Conservation (phyloP, 139 green algal genomes). For the Chloropicon primus region DNA sequence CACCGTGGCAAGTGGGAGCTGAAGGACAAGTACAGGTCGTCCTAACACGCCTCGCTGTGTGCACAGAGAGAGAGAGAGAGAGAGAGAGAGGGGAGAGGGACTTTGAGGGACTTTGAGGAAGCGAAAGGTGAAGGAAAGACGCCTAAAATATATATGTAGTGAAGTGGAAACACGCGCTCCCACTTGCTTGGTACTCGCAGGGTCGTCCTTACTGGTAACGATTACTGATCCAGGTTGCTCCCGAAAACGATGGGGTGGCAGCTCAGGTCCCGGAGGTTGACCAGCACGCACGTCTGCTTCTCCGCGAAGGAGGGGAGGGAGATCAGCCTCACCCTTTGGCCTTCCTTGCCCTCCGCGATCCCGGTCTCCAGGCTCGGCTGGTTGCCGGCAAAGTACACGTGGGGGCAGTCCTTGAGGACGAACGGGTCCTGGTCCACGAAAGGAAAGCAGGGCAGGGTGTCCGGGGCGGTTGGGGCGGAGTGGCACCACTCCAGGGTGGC, state of each 20-base stretch:
- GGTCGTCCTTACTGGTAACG: too few relatives aligned
- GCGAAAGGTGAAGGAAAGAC: too few relatives aligned
- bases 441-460: slow-evolving; percentile 89
- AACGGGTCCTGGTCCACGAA: slow-evolving; percentile 84
- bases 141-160: too few relatives aligned
- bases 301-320: slow-evolving; percentile 58
- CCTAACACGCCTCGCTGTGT: too few relatives aligned
- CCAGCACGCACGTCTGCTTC: slow-evolving; percentile 54
- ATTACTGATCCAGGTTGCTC: neutral
- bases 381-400: slow-evolving; percentile 87
- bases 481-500: slow-evolving; percentile 68
- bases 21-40: neutral
- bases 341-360: slow-evolving; percentile 22
- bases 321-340: slow-evolving; percentile 44
- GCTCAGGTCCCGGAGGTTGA: slow-evolving; percentile 72
- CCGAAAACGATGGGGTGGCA: slow-evolving; percentile 59
- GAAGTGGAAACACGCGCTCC: too few relatives aligned
- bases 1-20: neutral
- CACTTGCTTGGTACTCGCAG: too few relatives aligned
- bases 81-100: too few relatives aligned
- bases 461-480: slow-evolving; percentile 81
- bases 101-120: too few relatives aligned
- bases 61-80: too few relatives aligned
- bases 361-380: slow-evolving; percentile 55
- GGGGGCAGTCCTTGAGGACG: slow-evolving; percentile 62